Percentiles rank a stretch among this genome's conserved stretches.
Evolutionary conservation across 352 stramenopile genomes (phyloP).

Genomic region (Globisporangium cylindrosporum): DNA sequence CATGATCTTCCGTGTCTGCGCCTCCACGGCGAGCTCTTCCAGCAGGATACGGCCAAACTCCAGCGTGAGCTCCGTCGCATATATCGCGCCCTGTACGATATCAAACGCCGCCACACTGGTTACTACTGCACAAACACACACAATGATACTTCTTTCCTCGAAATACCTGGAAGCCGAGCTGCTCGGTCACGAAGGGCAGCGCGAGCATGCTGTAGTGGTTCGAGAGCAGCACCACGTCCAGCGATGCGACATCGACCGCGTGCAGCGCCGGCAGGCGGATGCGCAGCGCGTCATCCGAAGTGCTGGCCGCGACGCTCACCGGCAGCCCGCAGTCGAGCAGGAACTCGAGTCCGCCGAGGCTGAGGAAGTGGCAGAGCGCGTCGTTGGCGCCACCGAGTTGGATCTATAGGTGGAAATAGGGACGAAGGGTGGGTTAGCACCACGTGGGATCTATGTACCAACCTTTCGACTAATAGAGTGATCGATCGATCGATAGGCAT

Average conservation of each 20-base stretch:
- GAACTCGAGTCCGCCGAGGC: slow-evolving; percentile 73
- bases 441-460: not conserved
- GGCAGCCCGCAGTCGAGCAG: slow-evolving; percentile 74
- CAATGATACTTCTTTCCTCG: too few relatives aligned
- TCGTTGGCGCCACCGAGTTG: slow-evolving; percentile 68
- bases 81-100: slow-evolving; percentile 43
- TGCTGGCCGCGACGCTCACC: slow-evolving; percentile 9
- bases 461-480: not conserved
- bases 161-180: slow-evolving; percentile 62
- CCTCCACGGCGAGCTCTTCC: slow-evolving; percentile 49
- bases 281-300: slow-evolving; percentile 18
- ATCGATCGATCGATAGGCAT: not conserved
- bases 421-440: not conserved
- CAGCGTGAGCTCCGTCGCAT: slow-evolving; percentile 68
- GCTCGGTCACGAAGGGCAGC: slow-evolving; percentile 71
- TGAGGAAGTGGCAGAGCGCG: slow-evolving; percentile 77
- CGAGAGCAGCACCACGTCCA: slow-evolving; percentile 75
- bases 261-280: slow-evolving; percentile 37
- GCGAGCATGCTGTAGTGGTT: slow-evolving; percentile 69
- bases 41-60: slow-evolving; percentile 70
- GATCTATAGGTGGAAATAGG: slow-evolving; percentile 35
- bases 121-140: not conserved
- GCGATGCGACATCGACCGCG: slow-evolving; percentile 52
- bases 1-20: not conserved
- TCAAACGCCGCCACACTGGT: not conserved